Evolutionary conservation across 2,329 filamentous ascomycete species (phyloP).

Genomic region (Trichoderma koningiopsis): DNA sequence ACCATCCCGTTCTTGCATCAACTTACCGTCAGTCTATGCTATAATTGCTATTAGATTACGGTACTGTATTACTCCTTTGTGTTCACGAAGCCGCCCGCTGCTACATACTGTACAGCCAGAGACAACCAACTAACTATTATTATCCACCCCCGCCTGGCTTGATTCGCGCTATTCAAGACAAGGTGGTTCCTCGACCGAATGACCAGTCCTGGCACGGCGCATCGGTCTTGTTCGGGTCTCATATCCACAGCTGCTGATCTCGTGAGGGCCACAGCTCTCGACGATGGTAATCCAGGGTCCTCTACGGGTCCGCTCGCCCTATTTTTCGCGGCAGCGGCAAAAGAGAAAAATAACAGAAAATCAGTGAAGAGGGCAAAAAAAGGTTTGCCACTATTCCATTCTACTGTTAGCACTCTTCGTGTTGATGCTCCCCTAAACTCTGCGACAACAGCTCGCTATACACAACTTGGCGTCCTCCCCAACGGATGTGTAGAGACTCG

Average conservation of each 20-base stretch:
- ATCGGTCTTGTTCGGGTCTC: slow-evolving; percentile 17
- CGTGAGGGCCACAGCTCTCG: slow-evolving; percentile 19
- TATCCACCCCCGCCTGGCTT: slow-evolving; percentile 18
- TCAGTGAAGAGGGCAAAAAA: background rate
- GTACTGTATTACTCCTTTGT: background rate
- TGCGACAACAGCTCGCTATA: background rate
- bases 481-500: slow-evolving; percentile 12
- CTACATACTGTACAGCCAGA: background rate
- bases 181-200: slow-evolving; percentile 18
- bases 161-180: slow-evolving; percentile 8
- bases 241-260: slow-evolving; percentile 23
- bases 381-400: background rate
- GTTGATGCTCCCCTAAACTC: background rate
- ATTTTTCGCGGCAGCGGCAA: background rate
- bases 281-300: slow-evolving; percentile 20
- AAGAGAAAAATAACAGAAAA: background rate
- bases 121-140: background rate
- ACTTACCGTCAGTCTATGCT: background rate
- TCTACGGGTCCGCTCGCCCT: background rate
- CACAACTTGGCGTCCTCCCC: background rate
- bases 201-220: slow-evolving; percentile 20
- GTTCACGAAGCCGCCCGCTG: background rate
- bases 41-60: background rate
- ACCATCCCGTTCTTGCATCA: background rate
- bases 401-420: background rate